A percentile compares a stretch with the other conserved stretches of the same genome.
Conservation (phyloP, 176 grass and related monocot genomes). For the Oryza brachyantha region DNA sequence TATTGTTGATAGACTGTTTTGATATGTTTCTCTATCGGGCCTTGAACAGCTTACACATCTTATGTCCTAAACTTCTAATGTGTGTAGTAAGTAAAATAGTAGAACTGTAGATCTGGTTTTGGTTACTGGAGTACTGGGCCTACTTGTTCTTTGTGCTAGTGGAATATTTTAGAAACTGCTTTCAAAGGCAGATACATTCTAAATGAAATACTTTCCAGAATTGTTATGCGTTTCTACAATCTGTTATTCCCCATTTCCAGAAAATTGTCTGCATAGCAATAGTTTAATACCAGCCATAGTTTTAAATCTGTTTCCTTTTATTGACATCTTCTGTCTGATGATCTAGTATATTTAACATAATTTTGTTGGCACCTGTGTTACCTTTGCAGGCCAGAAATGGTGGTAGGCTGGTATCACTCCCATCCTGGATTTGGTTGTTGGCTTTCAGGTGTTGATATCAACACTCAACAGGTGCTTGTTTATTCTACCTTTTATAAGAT, state of each 20-base stretch:
- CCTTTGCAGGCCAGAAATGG: constrained; percentile 90
- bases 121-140: not conserved
- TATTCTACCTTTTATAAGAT: not conserved
- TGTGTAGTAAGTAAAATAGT: not conserved
- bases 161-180: not conserved
- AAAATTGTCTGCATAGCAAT: not conserved
- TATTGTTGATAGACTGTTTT: too few species aligned
- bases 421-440: constrained; percentile 97
- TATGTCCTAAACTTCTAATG: not conserved
- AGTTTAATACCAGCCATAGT: not conserved
- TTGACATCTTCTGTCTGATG: not conserved
- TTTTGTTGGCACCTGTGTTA: not conserved
- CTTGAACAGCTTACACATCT: not conserved
- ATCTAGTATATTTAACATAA: constrained; percentile 3
- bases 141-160: not conserved
- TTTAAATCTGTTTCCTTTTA: not conserved
- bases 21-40: not conserved
- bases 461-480: constrained; percentile 81
- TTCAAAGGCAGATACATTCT: not conserved
- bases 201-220: not conserved
- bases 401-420: constrained; percentile 99
- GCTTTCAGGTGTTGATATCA: constrained; percentile 97
- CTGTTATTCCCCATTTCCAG: not conserved
- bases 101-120: not conserved
- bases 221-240: not conserved